A percentile compares a stretch with the other conserved stretches of the same genome.
Evolutionary conservation across 495 filamentous ascomycete species (phyloP).

Genomic region (Poronia punctata): DNA sequence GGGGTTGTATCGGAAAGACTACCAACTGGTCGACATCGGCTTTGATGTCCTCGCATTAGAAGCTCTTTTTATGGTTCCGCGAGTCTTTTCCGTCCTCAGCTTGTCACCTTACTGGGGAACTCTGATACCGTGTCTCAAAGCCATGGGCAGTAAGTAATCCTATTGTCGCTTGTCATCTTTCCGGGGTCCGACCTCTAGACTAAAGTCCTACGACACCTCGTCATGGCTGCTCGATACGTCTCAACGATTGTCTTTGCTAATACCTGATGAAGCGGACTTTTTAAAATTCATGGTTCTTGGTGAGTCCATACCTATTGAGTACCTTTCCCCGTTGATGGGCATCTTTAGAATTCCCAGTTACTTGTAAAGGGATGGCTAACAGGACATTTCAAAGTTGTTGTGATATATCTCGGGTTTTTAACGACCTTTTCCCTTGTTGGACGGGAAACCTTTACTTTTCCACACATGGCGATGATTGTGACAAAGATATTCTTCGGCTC

Average conservation of each 20-base stretch:
- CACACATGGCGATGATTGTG: constrained; percentile 77
- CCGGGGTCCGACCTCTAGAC: too few relatives aligned
- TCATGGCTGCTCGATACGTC: too few relatives aligned
- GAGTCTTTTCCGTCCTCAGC: constrained; percentile 83
- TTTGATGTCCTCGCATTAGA: constrained; percentile 88
- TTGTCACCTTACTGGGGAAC: constrained; percentile 89
- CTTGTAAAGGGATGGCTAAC: too few relatives aligned
- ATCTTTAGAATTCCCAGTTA: too few relatives aligned
- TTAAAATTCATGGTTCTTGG: constrained; percentile 77
- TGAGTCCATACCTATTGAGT: too few relatives aligned
- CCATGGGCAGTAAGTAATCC: too few relatives aligned
- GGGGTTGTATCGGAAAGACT: constrained; percentile 57
- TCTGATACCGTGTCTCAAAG: constrained; percentile 77
- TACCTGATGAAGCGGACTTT: too few relatives aligned
- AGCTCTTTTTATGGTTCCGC: constrained; percentile 83
- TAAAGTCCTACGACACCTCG: too few relatives aligned
- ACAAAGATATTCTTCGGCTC: constrained; percentile 78
- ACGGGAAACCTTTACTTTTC: constrained; percentile 63
- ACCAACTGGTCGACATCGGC: constrained; percentile 60
- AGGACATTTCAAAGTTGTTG: constrained; percentile 44
- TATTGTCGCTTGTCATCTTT: too few relatives aligned
- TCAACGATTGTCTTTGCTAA: too few relatives aligned
- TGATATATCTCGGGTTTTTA: constrained; percentile 80
- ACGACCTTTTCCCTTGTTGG: constrained; percentile 89
- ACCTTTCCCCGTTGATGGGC: too few relatives aligned